phyloP scores from a whole-genome alignment of 306 rosid species.

The Vicia villosa region DNA sequence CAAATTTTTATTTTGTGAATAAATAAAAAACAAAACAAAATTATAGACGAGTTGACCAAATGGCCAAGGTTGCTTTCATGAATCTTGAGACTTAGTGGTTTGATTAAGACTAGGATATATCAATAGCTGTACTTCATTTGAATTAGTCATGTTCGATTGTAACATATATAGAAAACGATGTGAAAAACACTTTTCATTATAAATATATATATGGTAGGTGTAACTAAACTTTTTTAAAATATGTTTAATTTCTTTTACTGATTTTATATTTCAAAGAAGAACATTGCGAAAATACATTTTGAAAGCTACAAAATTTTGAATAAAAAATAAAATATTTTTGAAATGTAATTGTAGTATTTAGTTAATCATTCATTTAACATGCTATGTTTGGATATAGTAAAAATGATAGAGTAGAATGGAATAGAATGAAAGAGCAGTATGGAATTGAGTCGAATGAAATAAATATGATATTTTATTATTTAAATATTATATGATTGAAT shows the following conservation, averaged over 20 bases:
- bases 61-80: constrained; percentile 36
- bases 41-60: constrained; percentile 29
- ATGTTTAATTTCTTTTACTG: not conserved
- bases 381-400: too few species aligned
- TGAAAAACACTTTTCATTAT: not conserved
- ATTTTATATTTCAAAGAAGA: not conserved
- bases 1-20: not conserved
- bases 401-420: too few species aligned
- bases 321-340: too few species aligned
- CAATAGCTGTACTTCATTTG: constrained; percentile 26
- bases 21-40: not conserved
- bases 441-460: too few species aligned
- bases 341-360: too few species aligned
- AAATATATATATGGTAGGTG: constrained; percentile 15
- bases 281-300: not conserved
- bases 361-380: too few species aligned
- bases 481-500: too few species aligned
- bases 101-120: constrained; percentile 33
- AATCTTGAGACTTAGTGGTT: constrained; percentile 42
- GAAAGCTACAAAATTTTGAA: not conserved
- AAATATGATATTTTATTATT: too few species aligned
- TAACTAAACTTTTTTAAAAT: constrained; percentile 5
- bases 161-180: not conserved
- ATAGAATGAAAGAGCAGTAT: too few species aligned
- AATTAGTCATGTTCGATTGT: constrained; percentile 1